A percentile compares a stretch with the other conserved stretches of the same genome.
These are phyloP conservation scores for Chlorella sorokiniana DNA, from an alignment of 139 green algal species.

Conservation along the genomic window DNA sequence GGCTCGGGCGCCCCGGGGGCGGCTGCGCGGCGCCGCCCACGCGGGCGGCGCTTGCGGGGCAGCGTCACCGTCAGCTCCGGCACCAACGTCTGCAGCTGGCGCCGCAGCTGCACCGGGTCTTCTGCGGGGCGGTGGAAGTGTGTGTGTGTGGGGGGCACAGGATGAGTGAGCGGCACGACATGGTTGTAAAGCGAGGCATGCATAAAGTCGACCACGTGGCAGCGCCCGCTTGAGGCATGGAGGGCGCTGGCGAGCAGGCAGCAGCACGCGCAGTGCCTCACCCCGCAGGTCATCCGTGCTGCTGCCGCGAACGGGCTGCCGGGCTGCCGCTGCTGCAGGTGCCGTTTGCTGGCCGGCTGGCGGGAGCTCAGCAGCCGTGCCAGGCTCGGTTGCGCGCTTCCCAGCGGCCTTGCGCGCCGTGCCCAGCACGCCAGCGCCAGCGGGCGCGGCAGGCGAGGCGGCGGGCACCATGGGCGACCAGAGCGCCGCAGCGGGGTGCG, in stretches of 20 bases:
- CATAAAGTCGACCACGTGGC: no score
- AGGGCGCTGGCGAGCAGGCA: no score
- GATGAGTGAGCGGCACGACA: background rate
- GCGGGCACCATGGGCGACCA: slow-evolving; percentile 24
- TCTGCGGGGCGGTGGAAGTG: background rate
- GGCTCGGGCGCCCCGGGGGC: background rate
- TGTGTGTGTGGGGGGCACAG: background rate
- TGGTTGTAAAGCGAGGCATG: no score
- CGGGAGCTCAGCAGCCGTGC: background rate
- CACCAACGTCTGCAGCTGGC: slow-evolving; percentile 4
- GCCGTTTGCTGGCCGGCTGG: background rate
- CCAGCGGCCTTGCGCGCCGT: background rate
- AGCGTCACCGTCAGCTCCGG: slow-evolving; percentile 18
- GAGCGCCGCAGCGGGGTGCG: background rate
- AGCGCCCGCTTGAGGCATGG: no score
- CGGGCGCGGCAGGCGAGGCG: background rate
- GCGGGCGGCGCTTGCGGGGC: background rate
- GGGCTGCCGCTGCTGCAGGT: background rate
- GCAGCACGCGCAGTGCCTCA: background rate
- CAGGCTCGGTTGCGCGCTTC: background rate
- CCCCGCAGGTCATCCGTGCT: no score
- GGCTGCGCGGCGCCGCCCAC: no score
- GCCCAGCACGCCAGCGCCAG: slow-evolving; percentile 8
- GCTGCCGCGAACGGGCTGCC: background rate
- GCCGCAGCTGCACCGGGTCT: background rate